A percentile compares a stretch with the other conserved stretches of the same genome.
Evolutionary conservation across 176 grass and related monocot species (phyloP).

Genomic region (Coix lacrymajobi): DNA sequence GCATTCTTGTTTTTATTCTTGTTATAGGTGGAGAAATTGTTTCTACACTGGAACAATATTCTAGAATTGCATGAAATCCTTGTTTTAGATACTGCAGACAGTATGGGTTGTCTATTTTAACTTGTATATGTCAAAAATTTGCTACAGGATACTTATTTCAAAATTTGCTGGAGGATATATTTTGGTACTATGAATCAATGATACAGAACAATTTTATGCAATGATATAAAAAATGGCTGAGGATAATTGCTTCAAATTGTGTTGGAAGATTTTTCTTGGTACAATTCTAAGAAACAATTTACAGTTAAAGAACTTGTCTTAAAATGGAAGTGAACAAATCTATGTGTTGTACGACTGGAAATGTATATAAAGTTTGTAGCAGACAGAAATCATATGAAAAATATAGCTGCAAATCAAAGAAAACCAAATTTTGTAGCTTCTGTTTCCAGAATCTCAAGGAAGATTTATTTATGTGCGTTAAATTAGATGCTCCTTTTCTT

Average conservation of each 20-base stretch:
- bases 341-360: not conserved
- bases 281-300: not conserved
- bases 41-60: not conserved
- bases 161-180: not conserved
- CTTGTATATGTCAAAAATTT: not conserved
- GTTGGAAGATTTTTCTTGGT: not conserved
- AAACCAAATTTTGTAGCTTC: not conserved
- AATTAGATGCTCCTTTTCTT: not conserved
- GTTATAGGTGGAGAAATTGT: not conserved
- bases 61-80: not conserved
- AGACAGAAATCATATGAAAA: not conserved
- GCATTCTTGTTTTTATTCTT: slow-evolving; percentile 2
- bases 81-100: not conserved
- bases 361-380: slow-evolving; percentile 2
- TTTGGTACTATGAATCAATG: not conserved
- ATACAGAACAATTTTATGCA: not conserved
- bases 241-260: not conserved
- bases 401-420: not conserved
- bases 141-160: not conserved
- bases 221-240: not conserved
- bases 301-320: not conserved
- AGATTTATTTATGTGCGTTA: slow-evolving; percentile 2
- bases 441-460: not conserved
- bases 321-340: not conserved
- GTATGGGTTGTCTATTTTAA: not conserved